Conservation (phyloP, 306 rosid genomes). For the Arachis hypogaea region DNA sequence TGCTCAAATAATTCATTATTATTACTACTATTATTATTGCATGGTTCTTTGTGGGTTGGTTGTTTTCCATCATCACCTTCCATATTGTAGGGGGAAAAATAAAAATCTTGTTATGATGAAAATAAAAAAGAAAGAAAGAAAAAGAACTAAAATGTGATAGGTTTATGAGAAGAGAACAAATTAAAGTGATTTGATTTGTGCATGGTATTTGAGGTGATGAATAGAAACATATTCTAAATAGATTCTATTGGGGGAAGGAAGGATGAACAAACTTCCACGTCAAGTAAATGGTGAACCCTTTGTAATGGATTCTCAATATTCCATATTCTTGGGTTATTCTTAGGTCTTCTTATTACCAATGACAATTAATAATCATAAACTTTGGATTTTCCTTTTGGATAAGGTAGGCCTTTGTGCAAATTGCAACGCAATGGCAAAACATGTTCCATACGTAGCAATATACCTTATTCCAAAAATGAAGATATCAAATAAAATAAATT, state of each 20-base stretch:
- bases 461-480: conserved; percentile 44
- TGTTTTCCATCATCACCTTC: conserved; percentile 58
- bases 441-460: conserved; percentile 45
- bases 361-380: background rate
- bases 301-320: conserved; percentile 49
- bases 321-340: conserved; percentile 55
- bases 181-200: background rate
- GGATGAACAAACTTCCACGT: conserved; percentile 53
- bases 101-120: no score
- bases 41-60: conserved; percentile 53
- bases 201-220: conserved; percentile 43
- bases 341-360: conserved; percentile 30
- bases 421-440: conserved; percentile 43
- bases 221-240: background rate
- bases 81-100: conserved; percentile 45
- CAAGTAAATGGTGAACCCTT: conserved; percentile 61
- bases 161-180: conserved; percentile 21
- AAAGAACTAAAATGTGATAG: background rate
- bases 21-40: conserved; percentile 24
- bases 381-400: conserved; percentile 42
- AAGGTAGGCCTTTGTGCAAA: conserved; percentile 39
- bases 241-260: conserved; percentile 39
- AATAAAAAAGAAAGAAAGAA: no score
- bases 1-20: conserved; percentile 45
- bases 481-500: conserved; percentile 16